Percentiles rank a stretch among this genome's conserved stretches.
Evolutionary conservation across 1,284 basidiomycete species (phyloP).

Genomic region (Ceratorhiza oryzae-sativae): DNA sequence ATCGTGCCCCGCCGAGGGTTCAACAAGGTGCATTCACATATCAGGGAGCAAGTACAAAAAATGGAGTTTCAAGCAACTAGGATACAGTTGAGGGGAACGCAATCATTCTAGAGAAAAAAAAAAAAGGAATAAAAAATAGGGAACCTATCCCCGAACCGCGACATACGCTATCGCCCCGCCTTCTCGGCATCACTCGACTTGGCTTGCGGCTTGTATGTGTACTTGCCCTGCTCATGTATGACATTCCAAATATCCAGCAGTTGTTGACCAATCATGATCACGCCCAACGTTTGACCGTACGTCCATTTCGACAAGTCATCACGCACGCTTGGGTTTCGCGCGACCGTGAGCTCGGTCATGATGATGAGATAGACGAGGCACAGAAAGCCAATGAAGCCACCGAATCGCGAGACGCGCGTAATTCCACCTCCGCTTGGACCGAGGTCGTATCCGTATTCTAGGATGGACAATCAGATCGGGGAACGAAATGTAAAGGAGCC

Average conservation of each 20-base stretch:
- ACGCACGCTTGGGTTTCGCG: not conserved
- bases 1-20: no score
- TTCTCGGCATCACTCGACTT: no score
- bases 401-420: not conserved
- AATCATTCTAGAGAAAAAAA: no score
- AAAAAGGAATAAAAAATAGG: no score
- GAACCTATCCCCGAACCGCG: no score
- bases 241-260: conserved; percentile 10
- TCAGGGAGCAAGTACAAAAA: no score
- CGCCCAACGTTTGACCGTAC: conserved; percentile 28
- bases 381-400: not conserved
- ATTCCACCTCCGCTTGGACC: conserved; percentile 10
- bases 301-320: conserved; percentile 7
- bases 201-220: no score
- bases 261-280: conserved; percentile 21
- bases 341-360: conserved; percentile 7
- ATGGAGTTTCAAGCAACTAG: no score
- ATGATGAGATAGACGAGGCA: conserved; percentile 12
- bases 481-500: not conserved
- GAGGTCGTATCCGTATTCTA: not conserved
- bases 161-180: no score
- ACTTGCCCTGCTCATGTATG: no score
- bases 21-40: no score
- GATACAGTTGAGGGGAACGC: no score
- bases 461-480: not conserved